Evolutionary conservation across 2,329 filamentous ascomycete genomes (phyloP), one percentile per base, ranked within the genome.

Genomic region (Teratosphaeria viscida): DNA sequence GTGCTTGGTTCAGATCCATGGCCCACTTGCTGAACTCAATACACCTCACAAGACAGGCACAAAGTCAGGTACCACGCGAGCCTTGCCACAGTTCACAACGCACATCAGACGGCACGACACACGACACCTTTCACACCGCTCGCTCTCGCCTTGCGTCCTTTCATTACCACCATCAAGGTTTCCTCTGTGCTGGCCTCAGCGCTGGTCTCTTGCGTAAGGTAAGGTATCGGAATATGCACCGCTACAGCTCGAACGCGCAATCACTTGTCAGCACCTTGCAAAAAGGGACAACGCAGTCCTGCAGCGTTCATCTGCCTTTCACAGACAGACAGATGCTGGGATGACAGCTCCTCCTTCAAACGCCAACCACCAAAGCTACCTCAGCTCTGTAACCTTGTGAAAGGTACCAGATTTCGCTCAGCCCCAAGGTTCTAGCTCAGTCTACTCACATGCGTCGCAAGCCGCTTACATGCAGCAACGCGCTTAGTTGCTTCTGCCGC

Each of bases 401-500:
- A 35, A 34, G 37, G 56, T 49, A 35, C 43, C 56, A 57, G 34
- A 53, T 53, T 49, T 49, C 43, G 16, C 12, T 27, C 53, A 32
- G 53, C 26, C 32, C 26, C 27, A 11, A 19, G 19, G 43, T n/a
- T 43, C 37, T 43, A 16, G 37, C 37, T 43, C 35, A 5, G 29
- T 32, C 29, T 32, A 32, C 29, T 43, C 16, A 14, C 37, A n/a
- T 43, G 37, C 37, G 37, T 43, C 37, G 37, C 37, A 43, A 14
- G 5, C 43, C 43, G 43, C 56, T 43, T 19, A 47, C 26, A 34
- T 57, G 56, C 64, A 65, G 49, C 62, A 80, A 32, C 75, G 59
- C 37, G 37, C 37, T 43, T 43, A 43, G 29, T 43, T 43, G 37
- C 19, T 54, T 54, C 34, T 54, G 55, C 55, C 37, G 32, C 27